These are phyloP conservation scores for Metarhizium anisopliae DNA, from an alignment of 2,329 filamentous ascomycete genomes.

Conservation along the genomic window DNA sequence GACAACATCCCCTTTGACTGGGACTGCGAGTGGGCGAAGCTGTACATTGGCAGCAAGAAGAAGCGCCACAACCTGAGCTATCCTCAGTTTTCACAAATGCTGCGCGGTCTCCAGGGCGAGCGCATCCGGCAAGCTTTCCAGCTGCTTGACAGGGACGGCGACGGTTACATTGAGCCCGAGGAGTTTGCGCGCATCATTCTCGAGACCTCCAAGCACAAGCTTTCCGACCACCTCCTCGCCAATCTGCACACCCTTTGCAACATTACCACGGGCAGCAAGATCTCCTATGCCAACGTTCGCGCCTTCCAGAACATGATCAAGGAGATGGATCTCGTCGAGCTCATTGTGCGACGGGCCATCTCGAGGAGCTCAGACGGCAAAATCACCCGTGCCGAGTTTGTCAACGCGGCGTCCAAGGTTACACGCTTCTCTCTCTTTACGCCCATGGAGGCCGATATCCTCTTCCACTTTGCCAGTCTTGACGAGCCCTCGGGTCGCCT, in stretches of 20 bases:
- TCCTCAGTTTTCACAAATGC: slow-evolving; percentile 94
- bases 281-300: slow-evolving; percentile 94
- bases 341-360: slow-evolving; percentile 83
- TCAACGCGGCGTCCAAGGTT: slow-evolving; percentile 84
- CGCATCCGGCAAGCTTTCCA: slow-evolving; percentile 93
- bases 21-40: slow-evolving; percentile 91
- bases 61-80: slow-evolving; percentile 89
- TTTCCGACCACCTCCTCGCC: slow-evolving; percentile 88
- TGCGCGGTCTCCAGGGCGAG: slow-evolving; percentile 92
- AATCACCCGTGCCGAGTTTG: slow-evolving; percentile 88
- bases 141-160: slow-evolving; percentile 78
- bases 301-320: slow-evolving; percentile 97
- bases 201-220: slow-evolving; percentile 88
- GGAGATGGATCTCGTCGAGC: slow-evolving; percentile 95
- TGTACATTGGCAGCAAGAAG: slow-evolving; percentile 86
- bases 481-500: slow-evolving; percentile 83
- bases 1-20: slow-evolving; percentile 89
- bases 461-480: slow-evolving; percentile 95
- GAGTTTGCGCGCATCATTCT: slow-evolving; percentile 96
- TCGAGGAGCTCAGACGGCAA: slow-evolving; percentile 78
- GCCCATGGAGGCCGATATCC: slow-evolving; percentile 95
- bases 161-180: slow-evolving; percentile 91
- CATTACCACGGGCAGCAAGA: slow-evolving; percentile 82
- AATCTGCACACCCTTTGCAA: slow-evolving; percentile 92
- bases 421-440: slow-evolving; percentile 95